Evolutionary conservation across 1,139 yeast genomes (phyloP), one percentile per base, ranked within the genome.

Genomic region (Hansenula anomala): DNA sequence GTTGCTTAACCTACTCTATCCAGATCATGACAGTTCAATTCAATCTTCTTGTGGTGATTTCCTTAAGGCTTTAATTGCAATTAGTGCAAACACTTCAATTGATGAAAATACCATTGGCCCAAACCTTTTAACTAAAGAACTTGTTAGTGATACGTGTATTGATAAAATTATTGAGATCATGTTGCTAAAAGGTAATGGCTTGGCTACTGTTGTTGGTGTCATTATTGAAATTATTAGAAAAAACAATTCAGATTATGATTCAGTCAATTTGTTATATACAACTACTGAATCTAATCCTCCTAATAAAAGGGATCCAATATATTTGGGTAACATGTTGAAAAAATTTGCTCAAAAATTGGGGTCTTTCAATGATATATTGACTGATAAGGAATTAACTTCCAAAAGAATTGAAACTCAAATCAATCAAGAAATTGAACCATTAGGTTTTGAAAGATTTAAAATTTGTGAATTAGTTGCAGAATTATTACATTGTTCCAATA

Each of bases 31-130:
- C 18, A 71, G 83, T 28, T 78, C 92, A 42, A 78, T 78, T 37
- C 97, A 92, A 60, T 82, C 95, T 3, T 95, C 97, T 0, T 95
- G 96, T 2, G 95, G 97, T 11, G 99, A 92, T 58, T 92, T 92
- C 55, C 65, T 92, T 40, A 94, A 92, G 58, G 97, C 97, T 0
- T 76, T 94, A 55, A 86, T 92, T 24, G 84, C 97, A 3, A 86
- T 94, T 31, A 87, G 96, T 25, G 96, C 95, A 45, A 88, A 88
- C 55, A 80, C 77, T 18, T 80, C 79, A 29, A 51, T 66, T 14
- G 69, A 65, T 45, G 89, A 83, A 55, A 81, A 94, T 42, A 86
- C 96, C 3, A 89, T 94, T 48, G 98, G 99, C 0, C 98, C 98
- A 15, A 92, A 92, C 58, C 88, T 86, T 54, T 71, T 92, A 42